These are phyloP conservation scores for Agaricus sinodeliciosus DNA, from an alignment of 768 basidiomycete genomes.

Conservation along the genomic window DNA sequence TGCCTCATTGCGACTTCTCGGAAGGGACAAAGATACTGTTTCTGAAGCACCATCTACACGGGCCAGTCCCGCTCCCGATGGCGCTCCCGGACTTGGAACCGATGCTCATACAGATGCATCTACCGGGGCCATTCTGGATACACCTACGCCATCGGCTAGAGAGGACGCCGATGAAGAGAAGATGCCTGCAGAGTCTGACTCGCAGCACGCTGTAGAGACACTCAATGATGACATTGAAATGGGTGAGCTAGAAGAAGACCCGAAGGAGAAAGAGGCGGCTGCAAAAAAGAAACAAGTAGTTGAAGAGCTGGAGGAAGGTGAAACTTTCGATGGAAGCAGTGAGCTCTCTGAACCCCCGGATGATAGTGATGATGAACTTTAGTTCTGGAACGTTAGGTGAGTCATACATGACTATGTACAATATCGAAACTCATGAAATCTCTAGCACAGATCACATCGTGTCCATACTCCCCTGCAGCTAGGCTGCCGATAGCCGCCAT, in stretches of 20 bases:
- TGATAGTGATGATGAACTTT: conserved; percentile 23
- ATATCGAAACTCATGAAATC: conserved; percentile 73
- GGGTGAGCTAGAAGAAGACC: conserved; percentile 82
- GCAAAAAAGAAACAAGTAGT: conserved; percentile 48
- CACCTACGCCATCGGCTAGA: conserved; percentile 13
- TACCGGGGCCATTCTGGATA: conserved; percentile 5
- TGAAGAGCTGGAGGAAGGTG: conserved; percentile 79
- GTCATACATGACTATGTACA: conserved; percentile 16
- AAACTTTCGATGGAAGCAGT: conserved; percentile 77
- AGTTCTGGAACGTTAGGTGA: conserved; percentile 13
- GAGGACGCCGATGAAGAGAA: conserved; percentile 20
- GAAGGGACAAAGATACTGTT: conserved; percentile 54
- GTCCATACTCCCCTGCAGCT: conserved; percentile 47
- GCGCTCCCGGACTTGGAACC: conserved; percentile 1
- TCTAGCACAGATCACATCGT: conserved; percentile 61
- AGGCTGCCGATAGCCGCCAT: conserved; percentile 60
- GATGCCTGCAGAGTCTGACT: conserved; percentile 14
- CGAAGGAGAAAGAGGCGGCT: conserved; percentile 32
- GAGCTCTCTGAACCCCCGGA: conserved; percentile 74
- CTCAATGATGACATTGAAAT: conserved; percentile 75
- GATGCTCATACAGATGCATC: conserved; percentile 11
- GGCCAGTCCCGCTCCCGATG: conserved; percentile 36
- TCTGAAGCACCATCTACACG: conserved; percentile 38
- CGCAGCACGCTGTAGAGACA: conserved; percentile 14
- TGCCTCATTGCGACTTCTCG: conserved; percentile 53